A percentile compares a stretch with the other conserved stretches of the same genome.
Conservation (phyloP, 1,284 basidiomycete genomes). For the Moesziomyces antarcticus region DNA sequence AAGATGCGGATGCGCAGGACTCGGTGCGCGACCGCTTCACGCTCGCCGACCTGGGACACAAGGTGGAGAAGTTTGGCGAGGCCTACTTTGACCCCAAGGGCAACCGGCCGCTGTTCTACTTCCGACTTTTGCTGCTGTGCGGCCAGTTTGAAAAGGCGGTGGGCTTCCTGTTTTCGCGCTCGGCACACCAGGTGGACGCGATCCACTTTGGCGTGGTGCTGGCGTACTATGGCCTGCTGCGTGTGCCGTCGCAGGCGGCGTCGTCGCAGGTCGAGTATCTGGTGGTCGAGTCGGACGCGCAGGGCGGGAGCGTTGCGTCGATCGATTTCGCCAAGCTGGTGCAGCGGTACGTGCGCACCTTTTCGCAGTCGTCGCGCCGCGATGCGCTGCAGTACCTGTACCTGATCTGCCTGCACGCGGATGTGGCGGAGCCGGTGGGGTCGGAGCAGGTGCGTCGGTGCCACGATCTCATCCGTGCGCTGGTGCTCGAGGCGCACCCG, state of each 20-base stretch:
- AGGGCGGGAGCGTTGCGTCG: constrained; percentile 57
- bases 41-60: constrained; percentile 80
- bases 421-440: constrained; percentile 75
- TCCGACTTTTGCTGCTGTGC: constrained; percentile 87
- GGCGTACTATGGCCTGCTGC: constrained; percentile 90
- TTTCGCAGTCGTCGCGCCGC: constrained; percentile 88
- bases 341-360: constrained; percentile 91
- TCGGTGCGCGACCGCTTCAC: constrained; percentile 73
- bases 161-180: constrained; percentile 87
- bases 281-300: constrained; percentile 29
- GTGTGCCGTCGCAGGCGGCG: constrained; percentile 81
- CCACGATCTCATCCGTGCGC: constrained; percentile 86
- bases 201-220: constrained; percentile 93
- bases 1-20: constrained; percentile 50
- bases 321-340: constrained; percentile 85
- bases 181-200: constrained; percentile 89
- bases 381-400: constrained; percentile 96
- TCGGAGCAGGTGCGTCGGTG: constrained; percentile 84
- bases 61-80: constrained; percentile 81
- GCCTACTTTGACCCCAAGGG: constrained; percentile 88
- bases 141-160: constrained; percentile 96
- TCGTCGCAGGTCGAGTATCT: constrained; percentile 74
- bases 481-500: constrained; percentile 83
- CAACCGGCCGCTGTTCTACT: constrained; percentile 78
- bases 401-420: constrained; percentile 81